phyloP scores from a whole-genome alignment of 1,139 yeast species.

The Diutina pseudorugosa region DNA sequence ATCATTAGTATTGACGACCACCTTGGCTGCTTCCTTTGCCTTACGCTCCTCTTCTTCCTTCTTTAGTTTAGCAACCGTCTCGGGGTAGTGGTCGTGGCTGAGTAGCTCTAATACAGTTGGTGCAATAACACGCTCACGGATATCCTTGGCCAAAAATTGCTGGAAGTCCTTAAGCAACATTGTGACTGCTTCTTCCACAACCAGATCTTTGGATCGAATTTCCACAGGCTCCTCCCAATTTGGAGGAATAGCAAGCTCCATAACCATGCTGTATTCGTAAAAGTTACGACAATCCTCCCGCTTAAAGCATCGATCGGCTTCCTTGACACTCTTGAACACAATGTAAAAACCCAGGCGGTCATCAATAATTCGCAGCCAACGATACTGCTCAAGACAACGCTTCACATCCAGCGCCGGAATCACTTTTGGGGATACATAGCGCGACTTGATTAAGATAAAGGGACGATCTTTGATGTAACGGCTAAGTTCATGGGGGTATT shows the following conservation, averaged over 20 bases:
- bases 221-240: slow-evolving; percentile 8
- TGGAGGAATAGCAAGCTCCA: slow-evolving; percentile 43
- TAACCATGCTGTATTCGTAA: slow-evolving; percentile 35
- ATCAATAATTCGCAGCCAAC: slow-evolving; percentile 52
- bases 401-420: slow-evolving; percentile 44
- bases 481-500: slow-evolving; percentile 33
- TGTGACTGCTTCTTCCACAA: slow-evolving; percentile 46
- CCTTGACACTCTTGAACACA: slow-evolving; percentile 50
- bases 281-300: slow-evolving; percentile 53
- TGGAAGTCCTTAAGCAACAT: slow-evolving; percentile 54
- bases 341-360: slow-evolving; percentile 60
- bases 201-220: slow-evolving; percentile 13
- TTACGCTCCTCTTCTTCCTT: slow-evolving; percentile 22
- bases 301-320: slow-evolving; percentile 55
- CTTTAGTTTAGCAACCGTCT: slow-evolving; percentile 32
- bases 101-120: slow-evolving; percentile 56
- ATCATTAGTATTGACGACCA: slow-evolving; percentile 11
- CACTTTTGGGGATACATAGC: slow-evolving; percentile 37
- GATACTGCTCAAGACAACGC: slow-evolving; percentile 38
- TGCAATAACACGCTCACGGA: slow-evolving; percentile 63
- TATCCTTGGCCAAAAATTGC: slow-evolving; percentile 53
- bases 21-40: slow-evolving; percentile 13
- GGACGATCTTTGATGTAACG: slow-evolving; percentile 42
- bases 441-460: slow-evolving; percentile 42
- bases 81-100: slow-evolving; percentile 48